Conservation (phyloP, 2,329 filamentous ascomycete species). For the Penicillium nordicum region DNA sequence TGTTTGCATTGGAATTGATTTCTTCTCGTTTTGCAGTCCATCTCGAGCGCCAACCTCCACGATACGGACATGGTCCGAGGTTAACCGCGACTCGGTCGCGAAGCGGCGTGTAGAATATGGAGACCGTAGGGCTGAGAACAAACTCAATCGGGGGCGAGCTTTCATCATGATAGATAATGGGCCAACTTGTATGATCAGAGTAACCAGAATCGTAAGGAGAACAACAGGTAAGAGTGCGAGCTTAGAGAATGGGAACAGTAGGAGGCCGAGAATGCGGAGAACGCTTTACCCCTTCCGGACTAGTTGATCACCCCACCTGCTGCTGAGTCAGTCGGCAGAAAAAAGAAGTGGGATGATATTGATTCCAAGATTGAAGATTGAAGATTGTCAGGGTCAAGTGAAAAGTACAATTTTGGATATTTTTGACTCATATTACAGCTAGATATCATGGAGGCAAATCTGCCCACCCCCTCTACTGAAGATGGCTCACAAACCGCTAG, state of each 20-base stretch:
- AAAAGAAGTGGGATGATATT: constrained; percentile 20
- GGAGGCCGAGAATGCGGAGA: constrained; percentile 31
- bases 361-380: not conserved
- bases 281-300: constrained; percentile 14
- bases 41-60: constrained; percentile 54
- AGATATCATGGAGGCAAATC: not conserved
- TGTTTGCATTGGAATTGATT: constrained; percentile 45
- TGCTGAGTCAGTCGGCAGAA: constrained; percentile 9
- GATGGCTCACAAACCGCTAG: constrained; percentile 5
- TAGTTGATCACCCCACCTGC: constrained; percentile 17
- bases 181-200: not conserved
- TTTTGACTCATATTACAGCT: not conserved
- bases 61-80: constrained; percentile 50
- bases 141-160: constrained; percentile 24
- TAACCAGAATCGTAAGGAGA: not conserved
- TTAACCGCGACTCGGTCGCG: constrained; percentile 41
- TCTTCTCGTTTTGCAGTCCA: constrained; percentile 54
- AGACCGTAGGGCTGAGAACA: constrained; percentile 30
- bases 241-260: constrained; percentile 6
- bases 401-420: not conserved
- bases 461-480: not conserved
- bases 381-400: not conserved
- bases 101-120: constrained; percentile 27
- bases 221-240: not conserved
- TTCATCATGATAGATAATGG: constrained; percentile 17